Conservation (phyloP, 2,329 filamentous ascomycete genomes). For the Ramularia endophylla region DNA sequence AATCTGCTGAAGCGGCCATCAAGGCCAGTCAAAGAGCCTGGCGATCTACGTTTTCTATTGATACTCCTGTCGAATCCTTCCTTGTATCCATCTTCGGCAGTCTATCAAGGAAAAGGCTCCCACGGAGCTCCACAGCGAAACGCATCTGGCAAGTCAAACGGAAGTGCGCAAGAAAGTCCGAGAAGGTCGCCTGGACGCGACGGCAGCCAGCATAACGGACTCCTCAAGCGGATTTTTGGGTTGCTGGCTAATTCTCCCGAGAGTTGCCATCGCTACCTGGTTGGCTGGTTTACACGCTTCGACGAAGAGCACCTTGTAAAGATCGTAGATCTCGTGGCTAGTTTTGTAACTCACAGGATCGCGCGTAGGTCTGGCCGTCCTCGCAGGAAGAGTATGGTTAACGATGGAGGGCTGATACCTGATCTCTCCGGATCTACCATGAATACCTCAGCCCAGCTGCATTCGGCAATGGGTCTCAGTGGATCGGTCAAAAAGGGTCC, state of each 20-base stretch:
- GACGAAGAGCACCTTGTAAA: constrained; percentile 62
- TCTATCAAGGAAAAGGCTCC: constrained; percentile 8
- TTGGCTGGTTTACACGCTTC: constrained; percentile 71
- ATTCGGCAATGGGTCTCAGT: constrained; percentile 63
- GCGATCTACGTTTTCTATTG: constrained; percentile 70
- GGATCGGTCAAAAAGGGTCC: constrained; percentile 43
- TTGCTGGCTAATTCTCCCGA: constrained; percentile 69
- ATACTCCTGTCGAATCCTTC: constrained; percentile 75
- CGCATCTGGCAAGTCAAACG: constrained; percentile 14
- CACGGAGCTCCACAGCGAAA: constrained; percentile 5
- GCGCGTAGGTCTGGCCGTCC: constrained; percentile 64
- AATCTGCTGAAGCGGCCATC: constrained; percentile 73
- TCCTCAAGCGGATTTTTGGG: constrained; percentile 79
- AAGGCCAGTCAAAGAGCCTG: constrained; percentile 58
- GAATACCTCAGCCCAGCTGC: constrained; percentile 60
- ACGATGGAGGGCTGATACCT: constrained; percentile 65
- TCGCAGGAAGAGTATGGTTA: constrained; percentile 49
- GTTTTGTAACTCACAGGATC: constrained; percentile 76
- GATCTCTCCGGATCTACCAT: constrained; percentile 62
- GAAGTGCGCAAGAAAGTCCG: constrained; percentile 14
- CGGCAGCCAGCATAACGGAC: constrained; percentile 68
- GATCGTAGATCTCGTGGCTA: constrained; percentile 68
- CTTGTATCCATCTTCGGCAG: constrained; percentile 46
- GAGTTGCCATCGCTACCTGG: constrained; percentile 69
- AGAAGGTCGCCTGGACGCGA: constrained; percentile 30